A percentile compares a stretch with the other conserved stretches of the same genome.
phyloP scores from a whole-genome alignment of 257 asterid species.

The Prunella vulgaris region DNA sequence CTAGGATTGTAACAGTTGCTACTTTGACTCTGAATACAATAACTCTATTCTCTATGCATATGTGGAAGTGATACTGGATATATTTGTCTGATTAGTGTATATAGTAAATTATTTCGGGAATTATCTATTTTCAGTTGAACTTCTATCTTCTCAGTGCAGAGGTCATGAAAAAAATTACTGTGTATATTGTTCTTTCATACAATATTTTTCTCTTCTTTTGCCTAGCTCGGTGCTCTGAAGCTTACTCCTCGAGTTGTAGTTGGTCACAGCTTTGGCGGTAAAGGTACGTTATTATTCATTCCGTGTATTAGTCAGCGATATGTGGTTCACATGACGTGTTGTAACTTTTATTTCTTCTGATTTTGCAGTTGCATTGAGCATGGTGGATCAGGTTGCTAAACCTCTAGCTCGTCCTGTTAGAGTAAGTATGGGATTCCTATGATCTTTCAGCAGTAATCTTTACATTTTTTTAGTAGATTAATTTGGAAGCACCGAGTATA shows the following conservation, averaged over 20 bases:
- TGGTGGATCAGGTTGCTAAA: constrained; percentile 94
- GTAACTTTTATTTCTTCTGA: constrained; percentile 13
- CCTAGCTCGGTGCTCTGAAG: constrained; percentile 79
- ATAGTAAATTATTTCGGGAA: background rate
- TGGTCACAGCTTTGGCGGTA: constrained; percentile 99
- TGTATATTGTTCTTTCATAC: constrained; percentile 10
- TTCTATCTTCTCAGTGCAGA: constrained; percentile 11
- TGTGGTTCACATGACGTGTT: background rate
- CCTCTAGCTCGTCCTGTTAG: constrained; percentile 98
- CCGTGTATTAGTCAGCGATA: background rate
- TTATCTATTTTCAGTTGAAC: constrained; percentile 1
- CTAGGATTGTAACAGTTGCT: background rate
- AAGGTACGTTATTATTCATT: constrained; percentile 51
- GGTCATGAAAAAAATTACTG: constrained; percentile 7
- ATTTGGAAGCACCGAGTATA: background rate
- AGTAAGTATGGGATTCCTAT: constrained; percentile 41
- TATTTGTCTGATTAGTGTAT: background rate
- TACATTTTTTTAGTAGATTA: background rate
- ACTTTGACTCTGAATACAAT: background rate
- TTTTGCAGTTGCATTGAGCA: constrained; percentile 87
- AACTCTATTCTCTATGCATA: background rate
- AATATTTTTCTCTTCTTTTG: constrained; percentile 15
- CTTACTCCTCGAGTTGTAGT: constrained; percentile 89
- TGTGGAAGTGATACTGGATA: background rate
- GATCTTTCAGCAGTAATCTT: background rate